These are phyloP conservation scores for Phyllachora maydis DNA, from an alignment of 2,329 filamentous ascomycete genomes.

Conservation along the genomic window DNA sequence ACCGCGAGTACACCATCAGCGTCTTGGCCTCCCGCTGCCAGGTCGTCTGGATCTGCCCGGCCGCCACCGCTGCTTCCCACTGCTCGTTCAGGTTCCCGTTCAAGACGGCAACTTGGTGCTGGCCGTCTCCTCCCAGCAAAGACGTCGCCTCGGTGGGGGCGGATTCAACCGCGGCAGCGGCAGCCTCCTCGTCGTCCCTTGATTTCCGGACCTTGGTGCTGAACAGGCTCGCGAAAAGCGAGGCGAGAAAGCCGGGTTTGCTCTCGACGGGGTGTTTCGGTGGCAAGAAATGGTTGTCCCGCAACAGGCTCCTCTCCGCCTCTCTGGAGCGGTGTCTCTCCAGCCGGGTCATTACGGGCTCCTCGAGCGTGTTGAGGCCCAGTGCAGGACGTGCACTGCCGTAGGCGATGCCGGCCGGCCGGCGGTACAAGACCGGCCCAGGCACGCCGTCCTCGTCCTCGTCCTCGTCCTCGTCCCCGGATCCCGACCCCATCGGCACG, in stretches of 20 bases:
- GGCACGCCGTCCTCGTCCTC: slow-evolving; percentile 14
- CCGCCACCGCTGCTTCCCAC: slow-evolving; percentile 70
- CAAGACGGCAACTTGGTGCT: too few relatives aligned
- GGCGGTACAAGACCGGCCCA: slow-evolving; percentile 43
- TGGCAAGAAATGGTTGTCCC: slow-evolving; percentile 44
- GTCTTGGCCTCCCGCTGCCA: slow-evolving; percentile 84
- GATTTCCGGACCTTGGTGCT: slow-evolving; percentile 29
- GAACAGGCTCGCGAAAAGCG: slow-evolving; percentile 22
- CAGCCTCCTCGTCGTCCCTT: slow-evolving; percentile 17
- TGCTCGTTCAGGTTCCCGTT: slow-evolving; percentile 53
- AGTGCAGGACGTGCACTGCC: slow-evolving; percentile 52
- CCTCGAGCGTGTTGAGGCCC: slow-evolving; percentile 28
- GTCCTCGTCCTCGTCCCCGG: slow-evolving; percentile 11
- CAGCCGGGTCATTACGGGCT: slow-evolving; percentile 26
- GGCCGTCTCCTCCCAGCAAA: slow-evolving; percentile 19
- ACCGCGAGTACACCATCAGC: slow-evolving; percentile 48
- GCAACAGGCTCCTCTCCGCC: slow-evolving; percentile 20
- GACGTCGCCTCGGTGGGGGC: slow-evolving; percentile 17
- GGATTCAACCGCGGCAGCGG: slow-evolving; percentile 19
- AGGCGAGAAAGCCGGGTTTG: slow-evolving; percentile 14
- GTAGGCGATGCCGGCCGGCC: slow-evolving; percentile 57
- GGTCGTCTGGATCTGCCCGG: slow-evolving; percentile 68
- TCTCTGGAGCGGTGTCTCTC: slow-evolving; percentile 16
- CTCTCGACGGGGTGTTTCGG: slow-evolving; percentile 25
- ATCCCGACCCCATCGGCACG: too few relatives aligned